Evolutionary conservation across 164 flowering plant genomes (phyloP), one percentile per base, ranked within the genome.

Genomic region (Stephania yunnanensis): DNA sequence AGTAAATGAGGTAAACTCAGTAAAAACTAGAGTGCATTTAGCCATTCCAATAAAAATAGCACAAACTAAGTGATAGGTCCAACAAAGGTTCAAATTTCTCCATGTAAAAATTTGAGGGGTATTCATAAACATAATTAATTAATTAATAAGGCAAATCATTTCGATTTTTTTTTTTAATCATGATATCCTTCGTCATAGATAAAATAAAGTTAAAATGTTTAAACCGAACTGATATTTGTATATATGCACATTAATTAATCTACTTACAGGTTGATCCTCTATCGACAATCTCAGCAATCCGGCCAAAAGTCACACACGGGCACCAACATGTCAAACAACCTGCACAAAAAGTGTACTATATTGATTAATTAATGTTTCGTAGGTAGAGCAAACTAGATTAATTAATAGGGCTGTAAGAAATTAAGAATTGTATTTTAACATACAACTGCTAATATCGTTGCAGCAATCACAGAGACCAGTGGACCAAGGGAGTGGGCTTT

Each of bases 111-210:
- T 2, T 36, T 36, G 42, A 25, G 0, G 42, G 42, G 42, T 36
- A 36, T 36, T 36, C 0, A 36, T 11, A 58, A 58, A 58, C 5
- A 19, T 58, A 11, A 4, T 11, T 13, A 6, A 4, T 11, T 13
- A 6, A 6, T 84, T 11, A 84, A 22, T 72, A 85, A 85, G 67
- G 87, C 86, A 84, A 80, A 48, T 8, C 53, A 8, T 48, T 8
- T 8, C 10, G 13, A 0, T 8, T 8, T 48, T 48, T 48, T 1
- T 48, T 8, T 48, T 48, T 7, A 36, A 36, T 36, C 42, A 36
- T 4, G 42, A 36, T 48, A 1, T 48, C 53, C 53, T 12, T 48
- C 10, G 1, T 48, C 13, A 12, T 8, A 8, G 0, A 12, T 8
- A 7, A 48, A 48, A 3, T 48, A 8, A 48, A 46, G 10, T 12